Base-by-base conservation (phyloP, 257 asterid species). In the Plectranthus barbatus region DNA sequence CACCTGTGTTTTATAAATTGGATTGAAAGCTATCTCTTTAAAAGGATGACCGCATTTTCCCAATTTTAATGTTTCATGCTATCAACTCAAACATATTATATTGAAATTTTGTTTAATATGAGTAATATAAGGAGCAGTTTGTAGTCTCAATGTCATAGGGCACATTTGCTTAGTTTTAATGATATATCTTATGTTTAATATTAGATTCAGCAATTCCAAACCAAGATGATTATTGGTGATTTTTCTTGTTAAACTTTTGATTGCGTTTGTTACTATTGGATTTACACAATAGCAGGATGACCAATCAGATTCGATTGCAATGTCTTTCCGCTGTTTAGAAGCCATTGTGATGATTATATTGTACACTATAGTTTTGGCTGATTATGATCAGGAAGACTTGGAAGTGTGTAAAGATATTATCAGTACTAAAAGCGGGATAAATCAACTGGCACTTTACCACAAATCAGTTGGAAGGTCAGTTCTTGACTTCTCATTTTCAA, bases 391-490 rank as follows among this genome's bases (percentile, higher is more conserved):
- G 72, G 91, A 81, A 56, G 75, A 62, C 45, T 47, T 54, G 64
- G 83, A 73, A 64, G 72, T 9, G 6, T 73, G 86, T 61, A 78
- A 76, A 73, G 82, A 83, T 71, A 80, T 81, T 64, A 78, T 93
- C 46, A 67, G 64, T 70, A 90, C 99, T 57, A 84, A 74, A 75
- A 77, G 74, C 14, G 96, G 96, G 78, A 81, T 93, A 57, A 62
- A 70, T 42, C 81, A 72, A 52, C 71, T 90, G 67, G 77, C 86
- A 58, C 91, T 87, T 63, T 85, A 93, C 73, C 88, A 85, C 84
- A 79, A 86, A 26, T 92, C 97, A 44, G 68, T 85, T 80, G 97
- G 94, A 85, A 86, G 99, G 96, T 89, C 42, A 49, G 80, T 74
- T 65, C 50, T 65, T 45, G 33, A 7, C 19, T 67, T 74, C 56